Evolutionary conservation across 2,329 filamentous ascomycete genomes (phyloP).

Genomic region (Aspergillus novofumigatus): DNA sequence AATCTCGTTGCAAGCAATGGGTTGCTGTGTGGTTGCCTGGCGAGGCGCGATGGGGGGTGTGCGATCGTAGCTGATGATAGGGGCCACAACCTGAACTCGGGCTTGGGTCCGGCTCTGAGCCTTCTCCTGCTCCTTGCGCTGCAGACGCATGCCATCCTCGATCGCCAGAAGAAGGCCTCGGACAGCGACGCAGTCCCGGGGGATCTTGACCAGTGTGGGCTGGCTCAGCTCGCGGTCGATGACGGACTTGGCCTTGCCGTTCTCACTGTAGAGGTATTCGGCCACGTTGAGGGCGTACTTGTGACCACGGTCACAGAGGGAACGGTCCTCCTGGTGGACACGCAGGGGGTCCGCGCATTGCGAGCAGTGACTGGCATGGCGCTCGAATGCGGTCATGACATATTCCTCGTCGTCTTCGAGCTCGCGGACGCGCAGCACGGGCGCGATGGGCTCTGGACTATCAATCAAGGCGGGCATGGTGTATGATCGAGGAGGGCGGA

Average conservation of each 20-base stretch:
- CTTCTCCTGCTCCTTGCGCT: conserved; percentile 10
- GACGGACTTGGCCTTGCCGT: conserved; percentile 37
- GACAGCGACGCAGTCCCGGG: conserved; percentile 31
- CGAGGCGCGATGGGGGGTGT: conserved; percentile 30
- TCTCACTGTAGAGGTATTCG: conserved; percentile 35
- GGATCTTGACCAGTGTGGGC: conserved; percentile 40
- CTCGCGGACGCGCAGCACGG: conserved; percentile 24
- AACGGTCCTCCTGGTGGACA: conserved; percentile 18
- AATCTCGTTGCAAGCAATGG: conserved; percentile 17
- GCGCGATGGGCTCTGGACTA: conserved; percentile 21
- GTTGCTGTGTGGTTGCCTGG: conserved; percentile 15
- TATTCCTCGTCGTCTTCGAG: conserved; percentile 34
- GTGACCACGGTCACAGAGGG: conserved; percentile 35
- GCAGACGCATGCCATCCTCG: conserved; percentile 37
- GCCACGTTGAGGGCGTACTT: conserved; percentile 31
- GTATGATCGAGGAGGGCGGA: conserved; percentile 19
- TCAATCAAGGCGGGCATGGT: conserved; percentile 32
- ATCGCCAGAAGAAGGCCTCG: conserved; percentile 40
- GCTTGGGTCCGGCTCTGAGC: neutral
- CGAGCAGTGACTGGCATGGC: conserved; percentile 34
- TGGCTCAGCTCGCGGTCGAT: conserved; percentile 39
- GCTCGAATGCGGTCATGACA: conserved; percentile 35
- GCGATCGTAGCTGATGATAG: conserved; percentile 30
- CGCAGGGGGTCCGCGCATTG: conserved; percentile 28
- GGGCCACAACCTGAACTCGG: conserved; percentile 12